phyloP scores from a whole-genome alignment of 1,284 basidiomycete species.

The Pterulicium gracile region DNA sequence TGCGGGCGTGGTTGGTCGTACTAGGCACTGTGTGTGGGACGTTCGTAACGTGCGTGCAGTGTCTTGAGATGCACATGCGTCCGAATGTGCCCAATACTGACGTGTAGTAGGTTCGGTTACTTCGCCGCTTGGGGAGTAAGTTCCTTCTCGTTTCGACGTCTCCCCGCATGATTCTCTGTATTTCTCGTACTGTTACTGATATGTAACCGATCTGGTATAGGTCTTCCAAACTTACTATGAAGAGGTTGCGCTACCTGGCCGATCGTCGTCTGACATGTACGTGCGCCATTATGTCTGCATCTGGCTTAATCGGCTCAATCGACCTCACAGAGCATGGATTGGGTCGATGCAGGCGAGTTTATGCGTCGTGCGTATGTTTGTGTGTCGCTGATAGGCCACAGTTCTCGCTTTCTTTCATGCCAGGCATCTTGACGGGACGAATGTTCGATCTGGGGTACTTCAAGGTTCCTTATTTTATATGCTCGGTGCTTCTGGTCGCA shows the following conservation, averaged over 20 bases:
- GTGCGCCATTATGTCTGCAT: slow-evolving; percentile 18
- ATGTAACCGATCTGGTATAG: too few relatives aligned
- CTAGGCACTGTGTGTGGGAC: slow-evolving; percentile 1
- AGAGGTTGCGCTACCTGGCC: slow-evolving; percentile 24
- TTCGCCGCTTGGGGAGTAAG: background rate
- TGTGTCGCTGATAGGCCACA: too few relatives aligned
- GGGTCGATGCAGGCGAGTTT: slow-evolving; percentile 55
- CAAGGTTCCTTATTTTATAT: slow-evolving; percentile 25
- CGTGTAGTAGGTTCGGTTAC: background rate
- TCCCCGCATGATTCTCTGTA: too few relatives aligned
- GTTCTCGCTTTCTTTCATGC: slow-evolving; percentile 36
- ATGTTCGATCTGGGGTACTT: slow-evolving; percentile 44
- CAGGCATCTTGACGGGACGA: slow-evolving; percentile 35
- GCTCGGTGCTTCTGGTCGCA: slow-evolving; percentile 29
- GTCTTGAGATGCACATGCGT: too few relatives aligned
- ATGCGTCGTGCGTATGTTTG: too few relatives aligned
- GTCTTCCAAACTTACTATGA: slow-evolving; percentile 48
- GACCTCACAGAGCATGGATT: slow-evolving; percentile 57
- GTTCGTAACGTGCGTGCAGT: background rate
- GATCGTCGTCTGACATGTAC: slow-evolving; percentile 44
- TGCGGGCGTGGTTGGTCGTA: background rate
- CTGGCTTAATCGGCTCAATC: slow-evolving; percentile 6
- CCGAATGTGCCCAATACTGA: too few relatives aligned
- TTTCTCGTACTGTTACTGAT: too few relatives aligned
- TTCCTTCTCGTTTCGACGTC: background rate